phyloP scores from a whole-genome alignment of 1,139 yeast species.

The Hemisphaericaspora xylanilytica region DNA sequence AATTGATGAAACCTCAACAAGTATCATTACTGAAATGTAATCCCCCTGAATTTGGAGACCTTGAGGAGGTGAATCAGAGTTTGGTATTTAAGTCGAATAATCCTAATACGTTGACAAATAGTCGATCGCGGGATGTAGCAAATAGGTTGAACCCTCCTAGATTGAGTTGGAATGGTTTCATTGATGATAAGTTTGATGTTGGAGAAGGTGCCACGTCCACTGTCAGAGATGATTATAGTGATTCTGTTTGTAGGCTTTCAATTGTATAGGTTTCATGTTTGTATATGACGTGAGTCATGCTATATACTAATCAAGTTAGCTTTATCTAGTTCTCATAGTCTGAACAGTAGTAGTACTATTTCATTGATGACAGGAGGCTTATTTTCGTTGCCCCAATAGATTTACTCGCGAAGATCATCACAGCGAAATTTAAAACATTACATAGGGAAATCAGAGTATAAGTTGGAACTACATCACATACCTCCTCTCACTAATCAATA shows the following conservation, averaged over 20 bases:
- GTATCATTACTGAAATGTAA: not conserved
- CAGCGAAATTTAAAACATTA: too few species aligned
- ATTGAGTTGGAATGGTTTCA: not conserved
- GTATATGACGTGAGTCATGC: too few species aligned
- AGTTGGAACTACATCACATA: too few species aligned
- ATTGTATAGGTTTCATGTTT: constrained; percentile 2
- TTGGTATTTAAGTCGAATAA: constrained; percentile 12
- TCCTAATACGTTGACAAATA: constrained; percentile 13
- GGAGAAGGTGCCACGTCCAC: not conserved
- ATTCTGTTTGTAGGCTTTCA: not conserved
- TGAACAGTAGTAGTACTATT: too few species aligned
- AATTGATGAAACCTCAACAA: constrained; percentile 6
- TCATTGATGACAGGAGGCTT: too few species aligned
- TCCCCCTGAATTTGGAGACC: not conserved
- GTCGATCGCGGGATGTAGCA: constrained; percentile 11
- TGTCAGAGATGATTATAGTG: constrained; percentile 19
- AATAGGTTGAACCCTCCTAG: constrained; percentile 11
- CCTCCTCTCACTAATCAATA: too few species aligned
- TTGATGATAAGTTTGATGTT: constrained; percentile 5
- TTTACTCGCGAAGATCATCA: not conserved
- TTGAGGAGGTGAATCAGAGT: constrained; percentile 3
- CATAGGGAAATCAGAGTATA: too few species aligned
- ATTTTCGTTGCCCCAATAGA: too few species aligned
- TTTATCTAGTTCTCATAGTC: too few species aligned
- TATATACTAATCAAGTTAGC: too few species aligned